Conservation (phyloP, 148 eudicot genomes). For the Vaccinium darrowii region DNA sequence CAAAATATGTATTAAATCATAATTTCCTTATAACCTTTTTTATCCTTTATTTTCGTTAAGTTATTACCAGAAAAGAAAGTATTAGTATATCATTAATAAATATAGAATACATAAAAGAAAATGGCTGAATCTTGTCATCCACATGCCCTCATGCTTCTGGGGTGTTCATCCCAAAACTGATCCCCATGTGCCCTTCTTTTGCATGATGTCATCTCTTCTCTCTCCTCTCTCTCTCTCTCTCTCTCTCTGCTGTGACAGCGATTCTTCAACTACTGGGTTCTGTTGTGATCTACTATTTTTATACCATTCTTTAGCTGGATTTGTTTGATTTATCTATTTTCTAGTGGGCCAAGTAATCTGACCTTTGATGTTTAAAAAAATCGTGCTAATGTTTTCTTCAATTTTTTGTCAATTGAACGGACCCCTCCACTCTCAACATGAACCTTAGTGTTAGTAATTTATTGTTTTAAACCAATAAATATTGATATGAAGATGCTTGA, state of each 20-base stretch:
- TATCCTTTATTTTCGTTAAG: too few relatives aligned
- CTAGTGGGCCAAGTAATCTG: conserved; percentile 16
- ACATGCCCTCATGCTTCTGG: conserved; percentile 26
- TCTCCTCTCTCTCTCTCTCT: conserved; percentile 6
- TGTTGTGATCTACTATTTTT: background rate
- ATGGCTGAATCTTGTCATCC: conserved; percentile 25
- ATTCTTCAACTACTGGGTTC: conserved; percentile 38
- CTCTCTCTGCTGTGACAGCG: conserved; percentile 30
- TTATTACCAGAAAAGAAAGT: too few relatives aligned
- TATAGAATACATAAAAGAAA: background rate
- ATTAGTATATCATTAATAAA: too few relatives aligned
- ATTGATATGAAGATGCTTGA: background rate
- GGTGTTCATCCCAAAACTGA: conserved; percentile 31
- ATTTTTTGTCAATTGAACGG: background rate
- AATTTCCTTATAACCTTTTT: too few relatives aligned
- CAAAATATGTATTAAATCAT: too few relatives aligned
- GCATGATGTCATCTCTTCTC: conserved; percentile 25
- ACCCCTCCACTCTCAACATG: background rate
- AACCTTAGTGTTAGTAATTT: background rate
- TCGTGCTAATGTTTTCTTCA: background rate
- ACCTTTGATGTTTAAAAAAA: background rate
- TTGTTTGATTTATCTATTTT: conserved; percentile 13
- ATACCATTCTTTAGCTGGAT: conserved; percentile 8
- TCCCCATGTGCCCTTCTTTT: conserved; percentile 42
- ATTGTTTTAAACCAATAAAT: background rate